phyloP scores from a whole-genome alignment of 331 rosid species.

The Malus hybrid region DNA sequence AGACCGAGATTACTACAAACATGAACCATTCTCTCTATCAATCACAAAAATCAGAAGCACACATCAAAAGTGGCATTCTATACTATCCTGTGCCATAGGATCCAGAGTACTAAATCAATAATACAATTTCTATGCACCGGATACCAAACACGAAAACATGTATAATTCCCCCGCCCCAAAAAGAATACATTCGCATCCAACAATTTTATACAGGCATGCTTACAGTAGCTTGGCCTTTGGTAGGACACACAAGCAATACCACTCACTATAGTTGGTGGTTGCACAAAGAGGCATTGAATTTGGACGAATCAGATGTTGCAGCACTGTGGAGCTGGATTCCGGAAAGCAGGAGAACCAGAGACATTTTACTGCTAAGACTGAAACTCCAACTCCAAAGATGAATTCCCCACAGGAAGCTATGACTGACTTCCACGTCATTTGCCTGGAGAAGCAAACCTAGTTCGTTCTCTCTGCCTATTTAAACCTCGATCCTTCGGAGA shows the following conservation, averaged over 20 bases:
- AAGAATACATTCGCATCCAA: neutral
- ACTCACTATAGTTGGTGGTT: neutral
- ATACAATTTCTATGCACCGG: conserved; percentile 33
- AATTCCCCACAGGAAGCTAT: conserved; percentile 14
- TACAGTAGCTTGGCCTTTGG: conserved; percentile 6
- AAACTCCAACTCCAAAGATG: conserved; percentile 36
- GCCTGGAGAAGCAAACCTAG: conserved; percentile 89
- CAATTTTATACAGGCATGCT: conserved; percentile 9
- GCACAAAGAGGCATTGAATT: conserved; percentile 19
- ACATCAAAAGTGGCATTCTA: conserved; percentile 24
- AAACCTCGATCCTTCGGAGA: conserved; percentile 85
- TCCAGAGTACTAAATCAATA: conserved; percentile 35
- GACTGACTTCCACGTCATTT: conserved; percentile 6
- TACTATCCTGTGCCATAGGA: conserved; percentile 20
- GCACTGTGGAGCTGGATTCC: neutral
- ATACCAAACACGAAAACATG: conserved; percentile 1
- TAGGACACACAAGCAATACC: conserved; percentile 1
- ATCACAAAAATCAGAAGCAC: conserved; percentile 8
- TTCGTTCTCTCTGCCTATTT: conserved; percentile 66
- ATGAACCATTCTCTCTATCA: neutral
- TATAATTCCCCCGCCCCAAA: conserved; percentile 1
- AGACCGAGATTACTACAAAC: neutral
- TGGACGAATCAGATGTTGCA: conserved; percentile 5
- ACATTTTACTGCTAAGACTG: conserved; percentile 9
- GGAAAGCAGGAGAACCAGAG: neutral